A percentile compares a stretch with the other conserved stretches of the same genome.
Evolutionary conservation across 108 stramenopile genomes (phyloP).

Genomic region (Cyclotella atomus): DNA sequence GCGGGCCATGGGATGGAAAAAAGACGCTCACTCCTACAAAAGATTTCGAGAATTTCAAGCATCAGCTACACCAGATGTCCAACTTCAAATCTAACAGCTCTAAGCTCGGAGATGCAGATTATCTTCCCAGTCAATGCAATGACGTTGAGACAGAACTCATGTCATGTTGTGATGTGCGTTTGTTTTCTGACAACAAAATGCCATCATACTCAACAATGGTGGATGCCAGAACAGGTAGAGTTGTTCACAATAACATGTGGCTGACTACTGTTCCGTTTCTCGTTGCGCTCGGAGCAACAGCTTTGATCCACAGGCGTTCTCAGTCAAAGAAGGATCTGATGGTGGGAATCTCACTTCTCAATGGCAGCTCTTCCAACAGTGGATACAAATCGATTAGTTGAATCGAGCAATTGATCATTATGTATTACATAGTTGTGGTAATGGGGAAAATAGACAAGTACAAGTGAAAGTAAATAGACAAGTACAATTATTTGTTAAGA

Average conservation of each 20-base stretch:
- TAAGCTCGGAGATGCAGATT: background rate
- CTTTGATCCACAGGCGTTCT: constrained; percentile 1
- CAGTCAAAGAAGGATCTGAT: background rate
- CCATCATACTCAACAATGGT: constrained; percentile 10
- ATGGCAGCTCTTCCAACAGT: background rate
- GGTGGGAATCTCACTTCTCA: constrained; percentile 1
- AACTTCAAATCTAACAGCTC: background rate
- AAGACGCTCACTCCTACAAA: constrained; percentile 26
- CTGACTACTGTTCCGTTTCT: background rate
- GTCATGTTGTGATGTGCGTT: constrained; percentile 24
- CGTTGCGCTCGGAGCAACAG: background rate
- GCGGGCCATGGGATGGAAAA: constrained; percentile 56
- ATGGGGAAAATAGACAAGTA: too few relatives aligned
- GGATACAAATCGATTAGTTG: background rate
- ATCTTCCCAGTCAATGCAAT: constrained; percentile 13
- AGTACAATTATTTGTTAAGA: too few relatives aligned
- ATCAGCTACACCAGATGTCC: constrained; percentile 18
- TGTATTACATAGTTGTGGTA: too few relatives aligned
- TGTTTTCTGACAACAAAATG: constrained; percentile 35
- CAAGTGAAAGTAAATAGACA: too few relatives aligned
- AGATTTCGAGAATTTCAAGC: constrained; percentile 55
- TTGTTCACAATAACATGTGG: background rate
- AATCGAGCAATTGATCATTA: too few relatives aligned
- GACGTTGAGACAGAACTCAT: constrained; percentile 24
- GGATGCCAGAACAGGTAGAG: constrained; percentile 8